phyloP scores from a whole-genome alignment of 768 basidiomycete species.

The Boletus reticuloceps region DNA sequence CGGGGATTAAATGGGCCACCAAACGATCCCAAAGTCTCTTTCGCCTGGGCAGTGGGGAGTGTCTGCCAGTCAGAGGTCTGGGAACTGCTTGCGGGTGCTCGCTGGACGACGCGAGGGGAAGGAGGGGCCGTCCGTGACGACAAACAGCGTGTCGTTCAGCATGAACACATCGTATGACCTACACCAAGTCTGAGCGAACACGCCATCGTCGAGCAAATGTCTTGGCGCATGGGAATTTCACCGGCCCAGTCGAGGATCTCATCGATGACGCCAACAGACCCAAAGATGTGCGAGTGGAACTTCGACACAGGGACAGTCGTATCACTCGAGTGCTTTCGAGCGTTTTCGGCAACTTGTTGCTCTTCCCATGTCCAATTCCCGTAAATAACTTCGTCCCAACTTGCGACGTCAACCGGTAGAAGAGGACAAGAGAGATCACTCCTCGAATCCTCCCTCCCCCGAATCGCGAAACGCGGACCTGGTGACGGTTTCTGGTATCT shows the following conservation, averaged over 20 bases:
- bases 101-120: conserved; percentile 56
- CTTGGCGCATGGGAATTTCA: too few species aligned
- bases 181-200: conserved; percentile 3
- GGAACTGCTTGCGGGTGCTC: conserved; percentile 36
- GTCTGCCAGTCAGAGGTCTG: conserved; percentile 58
- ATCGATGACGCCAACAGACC: conserved; percentile 50
- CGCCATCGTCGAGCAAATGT: background rate
- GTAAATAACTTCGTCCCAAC: conserved; percentile 58
- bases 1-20: background rate
- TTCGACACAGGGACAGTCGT: too few species aligned
- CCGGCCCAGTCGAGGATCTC: conserved; percentile 56
- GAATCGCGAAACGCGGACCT: too few species aligned
- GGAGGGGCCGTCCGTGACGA: conserved; percentile 60
- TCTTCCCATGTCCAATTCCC: conserved; percentile 71
- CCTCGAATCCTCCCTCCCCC: too few species aligned
- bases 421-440: conserved; percentile 54
- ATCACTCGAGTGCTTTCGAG: conserved; percentile 37
- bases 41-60: conserved; percentile 46
- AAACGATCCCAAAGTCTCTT: conserved; percentile 48
- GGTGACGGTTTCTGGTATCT: too few species aligned
- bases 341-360: conserved; percentile 56
- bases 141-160: conserved; percentile 67
- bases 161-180: conserved; percentile 82
- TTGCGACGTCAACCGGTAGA: too few species aligned
- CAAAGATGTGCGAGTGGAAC: too few species aligned